Evolutionary conservation across 352 stramenopile genomes (phyloP), one percentile per base, ranked within the genome.

Genomic region (Phytophthora cactorum): DNA sequence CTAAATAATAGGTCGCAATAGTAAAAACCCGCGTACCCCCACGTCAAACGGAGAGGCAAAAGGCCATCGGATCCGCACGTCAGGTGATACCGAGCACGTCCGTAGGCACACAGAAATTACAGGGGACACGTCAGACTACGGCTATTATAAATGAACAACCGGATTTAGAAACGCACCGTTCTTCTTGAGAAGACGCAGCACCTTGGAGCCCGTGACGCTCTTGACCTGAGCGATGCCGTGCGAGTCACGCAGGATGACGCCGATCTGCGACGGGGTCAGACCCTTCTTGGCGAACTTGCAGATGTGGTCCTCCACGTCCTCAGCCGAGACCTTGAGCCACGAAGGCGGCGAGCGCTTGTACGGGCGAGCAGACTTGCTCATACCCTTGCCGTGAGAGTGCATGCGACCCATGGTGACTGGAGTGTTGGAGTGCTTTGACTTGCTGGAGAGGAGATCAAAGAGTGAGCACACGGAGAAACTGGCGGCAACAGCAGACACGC

Each of bases 261-360:
- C 98, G 78, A 99, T 99, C 88, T 99, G 97, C 75, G 88, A 96
- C 4, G 88, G 88, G 49, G 90, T 96, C 17, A 99, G 85, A 79
- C 98, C 97, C 91, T 99, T 99, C 92, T 99, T 99, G 76, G 98
- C 97, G 65, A 99, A 97, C 88, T 99, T 99, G 97, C 97, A 99
- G 58, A 99, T 97, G 70, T 99, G 96, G 59, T 99, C 96, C 77
- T 99, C 97, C 29, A 99, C 97, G 76, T 99, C 97, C 57, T 93
- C 83, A 38, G 96, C 38, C 55, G 95, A 96, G 69, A 98, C 91
- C 89, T 99, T 99, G 63, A 98, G 89, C 98, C 98, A 99, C 71
- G 96, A 99, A 51, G 98, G 97, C 61, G 98, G 96, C 71, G 96
- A 97, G 81, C 98, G 95, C 90, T 99, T 99, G 97, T 99, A 99